Conservation (phyloP, 495 filamentous ascomycete genomes). For the Hyaloscypha bicolor region DNA sequence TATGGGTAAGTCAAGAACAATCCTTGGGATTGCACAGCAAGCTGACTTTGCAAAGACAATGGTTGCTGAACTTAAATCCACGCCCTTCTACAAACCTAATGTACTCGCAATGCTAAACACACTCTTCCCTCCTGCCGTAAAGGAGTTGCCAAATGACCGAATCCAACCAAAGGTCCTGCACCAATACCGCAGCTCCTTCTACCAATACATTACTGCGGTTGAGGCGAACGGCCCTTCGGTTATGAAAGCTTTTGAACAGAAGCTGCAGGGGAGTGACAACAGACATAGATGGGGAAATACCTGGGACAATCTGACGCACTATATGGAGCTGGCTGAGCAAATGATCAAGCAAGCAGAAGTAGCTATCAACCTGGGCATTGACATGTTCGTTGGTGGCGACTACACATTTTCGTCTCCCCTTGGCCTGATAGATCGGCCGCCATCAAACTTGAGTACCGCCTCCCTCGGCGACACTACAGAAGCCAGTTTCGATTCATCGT, state of each 20-base stretch:
- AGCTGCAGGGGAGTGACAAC: slow-evolving; percentile 2
- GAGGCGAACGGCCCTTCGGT: slow-evolving; percentile 5
- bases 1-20: slow-evolving; percentile 26
- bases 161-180: slow-evolving; percentile 11
- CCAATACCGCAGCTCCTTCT: slow-evolving; percentile 24
- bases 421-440: neutral
- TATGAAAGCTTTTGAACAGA: slow-evolving; percentile 14
- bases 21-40: neutral
- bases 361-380: slow-evolving; percentile 10
- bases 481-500: neutral
- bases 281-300: slow-evolving; percentile 19
- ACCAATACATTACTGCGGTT: slow-evolving; percentile 15
- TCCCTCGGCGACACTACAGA: neutral
- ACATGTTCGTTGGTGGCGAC: neutral
- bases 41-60: slow-evolving; percentile 27
- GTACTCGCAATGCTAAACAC: slow-evolving; percentile 32
- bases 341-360: slow-evolving; percentile 25
- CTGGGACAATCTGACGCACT: slow-evolving; percentile 11
- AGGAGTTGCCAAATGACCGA: slow-evolving; percentile 23
- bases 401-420: neutral
- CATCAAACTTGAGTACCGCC: neutral
- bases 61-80: slow-evolving; percentile 17
- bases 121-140: slow-evolving; percentile 25
- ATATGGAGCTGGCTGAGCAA: slow-evolving; percentile 19
- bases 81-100: slow-evolving; percentile 24